Evolutionary conservation across 768 basidiomycete species (phyloP).

Genomic region (Phylloporus scabripes): DNA sequence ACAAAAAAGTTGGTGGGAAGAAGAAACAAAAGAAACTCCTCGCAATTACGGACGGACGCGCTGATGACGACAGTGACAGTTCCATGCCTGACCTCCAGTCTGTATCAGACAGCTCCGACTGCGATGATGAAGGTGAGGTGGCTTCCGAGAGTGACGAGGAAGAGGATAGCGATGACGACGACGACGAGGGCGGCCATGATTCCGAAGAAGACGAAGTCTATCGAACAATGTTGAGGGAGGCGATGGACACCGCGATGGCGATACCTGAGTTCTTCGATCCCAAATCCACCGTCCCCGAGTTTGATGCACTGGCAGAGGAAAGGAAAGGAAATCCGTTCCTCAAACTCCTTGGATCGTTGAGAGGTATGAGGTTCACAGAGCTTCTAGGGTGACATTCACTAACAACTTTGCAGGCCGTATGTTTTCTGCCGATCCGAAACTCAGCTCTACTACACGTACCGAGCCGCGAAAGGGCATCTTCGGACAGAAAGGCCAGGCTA

Average conservation of each 20-base stretch:
- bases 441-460: conserved; percentile 35
- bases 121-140: conserved; percentile 32
- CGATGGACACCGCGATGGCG: conserved; percentile 63
- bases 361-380: conserved; percentile 41
- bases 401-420: conserved; percentile 50
- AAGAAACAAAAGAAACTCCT: conserved; percentile 37
- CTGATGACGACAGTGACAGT: conserved; percentile 37
- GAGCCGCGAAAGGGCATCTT: conserved; percentile 30
- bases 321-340: conserved; percentile 73
- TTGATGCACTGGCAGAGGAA: conserved; percentile 41
- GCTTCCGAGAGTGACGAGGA: conserved; percentile 31
- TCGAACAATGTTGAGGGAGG: conserved; percentile 56
- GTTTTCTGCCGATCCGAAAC: conserved; percentile 45
- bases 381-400: neutral
- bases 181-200: conserved; percentile 48
- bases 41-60: conserved; percentile 44
- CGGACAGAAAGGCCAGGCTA: conserved; percentile 15
- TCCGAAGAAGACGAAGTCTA: conserved; percentile 66
- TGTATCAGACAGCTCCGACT: conserved; percentile 56
- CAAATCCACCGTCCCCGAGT: conserved; percentile 40
- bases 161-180: conserved; percentile 29
- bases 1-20: conserved; percentile 17
- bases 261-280: conserved; percentile 54
- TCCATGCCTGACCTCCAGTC: conserved; percentile 68
- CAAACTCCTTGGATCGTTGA: conserved; percentile 65